Evolutionary conservation across 139 green algal species (phyloP).

Genomic region (Gonium pectorale): DNA sequence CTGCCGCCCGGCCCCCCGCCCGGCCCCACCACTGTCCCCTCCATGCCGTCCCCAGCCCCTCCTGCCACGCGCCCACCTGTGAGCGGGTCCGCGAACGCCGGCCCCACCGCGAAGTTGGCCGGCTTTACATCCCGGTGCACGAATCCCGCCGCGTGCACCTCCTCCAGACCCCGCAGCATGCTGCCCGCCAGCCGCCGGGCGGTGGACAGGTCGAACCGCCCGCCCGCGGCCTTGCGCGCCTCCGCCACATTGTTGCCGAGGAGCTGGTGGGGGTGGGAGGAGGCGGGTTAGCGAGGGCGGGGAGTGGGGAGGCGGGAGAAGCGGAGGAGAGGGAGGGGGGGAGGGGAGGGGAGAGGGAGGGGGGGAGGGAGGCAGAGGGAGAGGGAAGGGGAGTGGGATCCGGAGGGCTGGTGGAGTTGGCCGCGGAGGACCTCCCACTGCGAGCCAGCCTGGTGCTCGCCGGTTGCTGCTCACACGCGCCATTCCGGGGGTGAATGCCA

Average conservation of each 20-base stretch:
- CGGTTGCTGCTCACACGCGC: no score
- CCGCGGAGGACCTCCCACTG: no score
- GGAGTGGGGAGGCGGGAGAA: no score
- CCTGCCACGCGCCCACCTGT: slow-evolving; percentile 28
- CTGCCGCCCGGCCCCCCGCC: background rate
- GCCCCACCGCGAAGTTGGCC: slow-evolving; percentile 80
- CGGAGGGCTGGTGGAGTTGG: no score
- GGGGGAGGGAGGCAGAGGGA: no score
- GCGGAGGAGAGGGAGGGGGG: background rate
- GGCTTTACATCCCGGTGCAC: slow-evolving; percentile 91
- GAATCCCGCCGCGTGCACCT: slow-evolving; percentile 67
- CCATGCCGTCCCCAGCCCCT: no score
- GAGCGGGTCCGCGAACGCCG: slow-evolving; percentile 34
- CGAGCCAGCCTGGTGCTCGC: no score
- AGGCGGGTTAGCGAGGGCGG: background rate
- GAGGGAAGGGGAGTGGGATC: no score
- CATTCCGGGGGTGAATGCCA: no score
- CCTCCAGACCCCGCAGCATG: slow-evolving; percentile 74
- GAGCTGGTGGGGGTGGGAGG: slow-evolving; percentile 54
- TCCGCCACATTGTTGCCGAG: slow-evolving; percentile 83
- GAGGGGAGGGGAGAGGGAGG: background rate
- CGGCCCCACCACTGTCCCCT: no score
- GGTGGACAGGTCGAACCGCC: slow-evolving; percentile 52
- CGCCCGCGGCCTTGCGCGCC: slow-evolving; percentile 48
- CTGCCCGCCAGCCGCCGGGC: slow-evolving; percentile 50